phyloP scores from a whole-genome alignment of 495 filamentous ascomycete genomes.

The Elaphomyces granulatus region DNA sequence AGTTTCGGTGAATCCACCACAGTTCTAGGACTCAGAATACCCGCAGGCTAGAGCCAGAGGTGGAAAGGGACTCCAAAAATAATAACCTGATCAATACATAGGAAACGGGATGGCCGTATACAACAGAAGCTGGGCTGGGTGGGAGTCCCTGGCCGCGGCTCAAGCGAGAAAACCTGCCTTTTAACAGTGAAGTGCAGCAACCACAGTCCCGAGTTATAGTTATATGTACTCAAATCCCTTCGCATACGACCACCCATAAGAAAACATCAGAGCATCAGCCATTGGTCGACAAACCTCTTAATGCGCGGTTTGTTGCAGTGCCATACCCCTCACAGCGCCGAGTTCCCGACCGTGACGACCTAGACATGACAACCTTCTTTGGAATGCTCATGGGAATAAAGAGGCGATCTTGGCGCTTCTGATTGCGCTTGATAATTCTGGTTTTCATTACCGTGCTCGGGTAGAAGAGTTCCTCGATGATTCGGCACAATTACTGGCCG shows the following conservation, averaged over 20 bases:
- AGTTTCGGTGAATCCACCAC: background rate
- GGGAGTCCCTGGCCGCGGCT: background rate
- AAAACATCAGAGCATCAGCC: background rate
- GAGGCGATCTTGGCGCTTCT: background rate
- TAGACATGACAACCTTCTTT: background rate
- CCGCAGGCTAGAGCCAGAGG: background rate
- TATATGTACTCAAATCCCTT: background rate
- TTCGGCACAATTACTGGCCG: background rate
- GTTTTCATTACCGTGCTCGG: background rate
- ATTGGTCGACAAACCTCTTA: background rate
- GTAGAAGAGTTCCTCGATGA: too few species aligned
- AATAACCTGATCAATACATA: background rate
- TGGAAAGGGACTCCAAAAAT: background rate
- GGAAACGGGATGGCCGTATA: background rate
- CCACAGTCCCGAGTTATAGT: background rate
- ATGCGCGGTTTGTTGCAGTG: background rate
- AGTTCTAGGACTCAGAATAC: background rate
- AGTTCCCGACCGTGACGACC: background rate
- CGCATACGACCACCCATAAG: background rate
- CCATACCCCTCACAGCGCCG: background rate
- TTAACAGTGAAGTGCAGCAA: background rate
- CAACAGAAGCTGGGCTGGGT: background rate
- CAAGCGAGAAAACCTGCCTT: background rate
- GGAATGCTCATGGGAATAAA: constrained; percentile 1
- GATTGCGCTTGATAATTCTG: background rate